Conservation (phyloP, 225 moss, liverwort and hornwort genomes). For the Pleurozium schreberi region DNA sequence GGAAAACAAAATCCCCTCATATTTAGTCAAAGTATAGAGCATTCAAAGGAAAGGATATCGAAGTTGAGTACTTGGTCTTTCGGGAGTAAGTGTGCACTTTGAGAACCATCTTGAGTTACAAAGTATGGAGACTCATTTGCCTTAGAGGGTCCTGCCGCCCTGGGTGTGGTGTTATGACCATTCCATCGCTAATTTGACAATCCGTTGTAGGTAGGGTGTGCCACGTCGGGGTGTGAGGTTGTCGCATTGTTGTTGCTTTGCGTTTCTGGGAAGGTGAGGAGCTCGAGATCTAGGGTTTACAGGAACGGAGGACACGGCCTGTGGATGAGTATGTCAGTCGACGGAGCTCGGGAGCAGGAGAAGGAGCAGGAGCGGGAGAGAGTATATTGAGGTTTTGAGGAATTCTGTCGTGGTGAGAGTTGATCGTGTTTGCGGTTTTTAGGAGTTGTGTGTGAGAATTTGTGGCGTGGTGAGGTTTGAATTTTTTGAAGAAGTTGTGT, state of each 20-base stretch:
- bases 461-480: background rate
- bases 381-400: background rate
- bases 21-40: too few species aligned
- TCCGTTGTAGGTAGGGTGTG: background rate
- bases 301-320: background rate
- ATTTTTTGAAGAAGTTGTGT: background rate
- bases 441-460: background rate
- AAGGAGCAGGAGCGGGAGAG: too few species aligned
- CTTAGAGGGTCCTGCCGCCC: too few species aligned
- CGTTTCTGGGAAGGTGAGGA: background rate
- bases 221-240: background rate
- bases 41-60: too few species aligned
- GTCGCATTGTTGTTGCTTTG: background rate
- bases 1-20: too few species aligned
- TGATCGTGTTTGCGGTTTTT: background rate
- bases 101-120: too few species aligned
- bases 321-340: background rate
- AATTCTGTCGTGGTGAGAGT: background rate
- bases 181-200: background rate
- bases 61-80: too few species aligned
- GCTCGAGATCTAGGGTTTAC: constrained; percentile 15
- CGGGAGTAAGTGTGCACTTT: too few species aligned
- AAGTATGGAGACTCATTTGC: too few species aligned
- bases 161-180: background rate
- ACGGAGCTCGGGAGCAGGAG: background rate